phyloP scores from a whole-genome alignment of 495 filamentous ascomycete species.

The Lasiosphaeria miniovina region DNA sequence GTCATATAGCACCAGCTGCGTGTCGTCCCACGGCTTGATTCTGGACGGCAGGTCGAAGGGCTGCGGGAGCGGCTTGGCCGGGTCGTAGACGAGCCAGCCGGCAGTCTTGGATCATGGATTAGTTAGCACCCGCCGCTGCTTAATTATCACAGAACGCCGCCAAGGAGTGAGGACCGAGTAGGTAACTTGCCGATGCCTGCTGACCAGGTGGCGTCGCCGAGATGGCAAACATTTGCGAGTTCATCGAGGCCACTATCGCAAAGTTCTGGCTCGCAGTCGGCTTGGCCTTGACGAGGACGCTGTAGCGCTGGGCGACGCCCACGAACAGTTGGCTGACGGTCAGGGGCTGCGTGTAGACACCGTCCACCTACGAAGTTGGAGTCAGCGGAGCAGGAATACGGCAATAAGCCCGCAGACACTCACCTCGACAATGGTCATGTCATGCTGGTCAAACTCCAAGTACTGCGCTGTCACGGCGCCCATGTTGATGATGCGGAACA shows the following conservation, averaged over 20 bases:
- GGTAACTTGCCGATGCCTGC: conserved; percentile 54
- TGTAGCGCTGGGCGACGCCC: conserved; percentile 58
- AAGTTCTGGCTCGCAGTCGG: conserved; percentile 56
- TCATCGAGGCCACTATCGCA: conserved; percentile 52
- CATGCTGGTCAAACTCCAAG: conserved; percentile 63
- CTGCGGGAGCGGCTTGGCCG: conserved; percentile 42
- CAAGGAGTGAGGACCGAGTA: no score
- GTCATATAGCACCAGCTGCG: conserved; percentile 4
- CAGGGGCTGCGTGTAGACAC: conserved; percentile 44
- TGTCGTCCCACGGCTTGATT: conserved; percentile 7
- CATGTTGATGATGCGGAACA: conserved; percentile 66
- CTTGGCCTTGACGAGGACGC: conserved; percentile 56
- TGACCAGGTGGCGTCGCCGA: conserved; percentile 35
- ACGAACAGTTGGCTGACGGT: conserved; percentile 53
- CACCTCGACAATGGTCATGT: conserved; percentile 52
- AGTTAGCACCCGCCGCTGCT: not conserved
- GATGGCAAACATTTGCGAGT: conserved; percentile 56
- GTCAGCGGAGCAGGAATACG: no score
- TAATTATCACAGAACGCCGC: not conserved
- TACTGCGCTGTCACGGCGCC: conserved; percentile 54
- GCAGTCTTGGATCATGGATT: conserved; percentile 28
- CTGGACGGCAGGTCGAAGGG: not conserved
- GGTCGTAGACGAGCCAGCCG: conserved; percentile 62
- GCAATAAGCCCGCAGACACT: not conserved
- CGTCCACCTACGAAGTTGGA: conserved; percentile 28